Percentiles rank a stretch among this genome's conserved stretches.
phyloP scores from a whole-genome alignment of 169 alveolate species.

The Plasmodium ovale region DNA sequence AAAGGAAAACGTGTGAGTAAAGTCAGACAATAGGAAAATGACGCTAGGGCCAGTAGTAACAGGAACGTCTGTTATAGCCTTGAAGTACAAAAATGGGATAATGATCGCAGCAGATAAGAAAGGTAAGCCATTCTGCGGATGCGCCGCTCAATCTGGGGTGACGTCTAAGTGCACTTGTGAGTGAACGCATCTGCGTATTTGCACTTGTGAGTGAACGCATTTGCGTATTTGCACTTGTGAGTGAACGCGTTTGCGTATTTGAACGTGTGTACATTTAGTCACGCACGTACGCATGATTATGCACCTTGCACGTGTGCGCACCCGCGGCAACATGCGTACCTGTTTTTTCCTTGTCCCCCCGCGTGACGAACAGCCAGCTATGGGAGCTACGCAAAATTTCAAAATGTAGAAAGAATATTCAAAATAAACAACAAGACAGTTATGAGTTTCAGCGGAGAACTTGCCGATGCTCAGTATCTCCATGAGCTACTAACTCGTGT shows the following conservation, averaged over 20 bases:
- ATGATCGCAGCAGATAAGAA: constrained; percentile 87
- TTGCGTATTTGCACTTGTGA: neutral
- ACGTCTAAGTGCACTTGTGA: neutral
- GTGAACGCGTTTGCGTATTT: neutral
- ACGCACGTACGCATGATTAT: neutral
- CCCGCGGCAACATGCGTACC: neutral
- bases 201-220: neutral
- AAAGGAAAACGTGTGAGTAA: too few relatives aligned
- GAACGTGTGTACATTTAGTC: neutral
- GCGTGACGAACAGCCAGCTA: constrained; percentile 30
- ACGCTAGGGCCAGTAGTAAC: constrained; percentile 78
- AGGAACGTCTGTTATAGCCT: constrained; percentile 87
- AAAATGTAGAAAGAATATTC: constrained; percentile 64
- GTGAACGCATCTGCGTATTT: neutral
- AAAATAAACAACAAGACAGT: constrained; percentile 76
- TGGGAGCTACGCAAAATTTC: constrained; percentile 76
- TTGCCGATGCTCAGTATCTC: constrained; percentile 73
- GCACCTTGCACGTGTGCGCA: too few relatives aligned
- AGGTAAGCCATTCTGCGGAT: constrained; percentile 11
- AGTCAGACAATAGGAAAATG: constrained; percentile 24
- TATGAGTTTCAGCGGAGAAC: constrained; percentile 73
- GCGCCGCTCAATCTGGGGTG: too few relatives aligned
- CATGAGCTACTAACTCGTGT: constrained; percentile 52
- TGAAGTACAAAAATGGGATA: constrained; percentile 84
- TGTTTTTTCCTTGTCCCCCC: neutral